Evolutionary conservation across 73 alveolate species (phyloP), one percentile per base, ranked within the genome.

Genomic region (Paramecium sonneborni): DNA sequence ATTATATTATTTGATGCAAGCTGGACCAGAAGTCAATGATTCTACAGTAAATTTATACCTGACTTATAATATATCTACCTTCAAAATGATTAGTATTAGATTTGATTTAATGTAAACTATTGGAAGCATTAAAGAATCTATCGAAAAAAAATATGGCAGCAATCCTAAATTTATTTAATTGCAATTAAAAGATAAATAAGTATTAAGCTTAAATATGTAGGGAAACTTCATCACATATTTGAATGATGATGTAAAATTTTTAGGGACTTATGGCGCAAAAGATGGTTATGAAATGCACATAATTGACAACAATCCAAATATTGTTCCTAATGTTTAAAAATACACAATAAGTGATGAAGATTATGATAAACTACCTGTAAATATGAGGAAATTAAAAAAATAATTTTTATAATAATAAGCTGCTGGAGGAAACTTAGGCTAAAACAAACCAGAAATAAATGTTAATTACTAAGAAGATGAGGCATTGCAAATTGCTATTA

Each of bases 341-440:
- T 95, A 95, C 88, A 93, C 93, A 76, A 95, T 95, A 56, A 93
- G 96, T 7, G 98, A 95, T 92, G 98, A 95, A 88, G 98, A 93
- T 95, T 95, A 95, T 93, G 90, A 93, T 72, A 93, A 93, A 86
- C 85, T 95, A 57, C 97, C 96, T 14, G 79, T 67, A 21, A 95
- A 93, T 87, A 43, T 95, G 43, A 92, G 97, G 85, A 96, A 95
- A 37, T 95, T 95, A 89, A 92, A 92, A 84, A 91, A 95, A 85
- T 85, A 95, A 93, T 84, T 93, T 85, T 87, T 95, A 91, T 89
- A 95, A 86, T 93, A 95, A 58, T 95, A 95, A n/a, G 91, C 94
- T 1, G 94, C 87, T 26, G 88, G 94, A 48, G 74, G 88, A 88
- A 92, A 92, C 90, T 92, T 92, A 90, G 85, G 57, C 85, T 85